phyloP scores from a whole-genome alignment of 345 rosid genomes.

The Gossypium australe region DNA sequence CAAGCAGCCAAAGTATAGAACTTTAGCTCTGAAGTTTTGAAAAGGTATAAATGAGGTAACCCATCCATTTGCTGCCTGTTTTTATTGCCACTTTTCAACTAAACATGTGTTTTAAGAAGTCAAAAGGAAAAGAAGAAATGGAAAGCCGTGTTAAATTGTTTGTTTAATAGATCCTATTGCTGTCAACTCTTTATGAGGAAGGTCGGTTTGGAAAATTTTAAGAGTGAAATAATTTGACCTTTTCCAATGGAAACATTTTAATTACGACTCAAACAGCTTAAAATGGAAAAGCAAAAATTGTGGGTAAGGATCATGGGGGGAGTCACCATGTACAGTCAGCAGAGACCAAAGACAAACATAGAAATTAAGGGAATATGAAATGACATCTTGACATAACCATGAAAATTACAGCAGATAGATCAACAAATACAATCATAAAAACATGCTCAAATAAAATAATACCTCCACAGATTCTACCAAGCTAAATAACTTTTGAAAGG shows the following conservation, averaged over 20 bases:
- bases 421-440: not conserved
- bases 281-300: not conserved
- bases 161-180: not conserved
- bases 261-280: not conserved
- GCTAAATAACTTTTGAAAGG: not conserved
- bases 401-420: not conserved
- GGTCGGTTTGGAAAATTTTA: not conserved
- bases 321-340: not conserved
- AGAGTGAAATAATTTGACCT: not conserved
- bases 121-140: not conserved
- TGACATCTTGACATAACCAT: not conserved
- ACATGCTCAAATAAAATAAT: not conserved
- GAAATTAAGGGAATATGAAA: not conserved
- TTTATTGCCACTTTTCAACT: conserved; percentile 1
- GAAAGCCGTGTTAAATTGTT: not conserved
- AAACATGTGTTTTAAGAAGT: not conserved
- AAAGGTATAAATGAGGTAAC: not conserved
- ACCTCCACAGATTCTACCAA: not conserved
- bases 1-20: not conserved
- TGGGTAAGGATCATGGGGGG: not conserved
- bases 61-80: not conserved
- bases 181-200: not conserved
- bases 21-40: not conserved
- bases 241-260: not conserved
- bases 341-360: not conserved